Conservation (phyloP, 495 filamentous ascomycete species). For the Penicillium cataractarum region DNA sequence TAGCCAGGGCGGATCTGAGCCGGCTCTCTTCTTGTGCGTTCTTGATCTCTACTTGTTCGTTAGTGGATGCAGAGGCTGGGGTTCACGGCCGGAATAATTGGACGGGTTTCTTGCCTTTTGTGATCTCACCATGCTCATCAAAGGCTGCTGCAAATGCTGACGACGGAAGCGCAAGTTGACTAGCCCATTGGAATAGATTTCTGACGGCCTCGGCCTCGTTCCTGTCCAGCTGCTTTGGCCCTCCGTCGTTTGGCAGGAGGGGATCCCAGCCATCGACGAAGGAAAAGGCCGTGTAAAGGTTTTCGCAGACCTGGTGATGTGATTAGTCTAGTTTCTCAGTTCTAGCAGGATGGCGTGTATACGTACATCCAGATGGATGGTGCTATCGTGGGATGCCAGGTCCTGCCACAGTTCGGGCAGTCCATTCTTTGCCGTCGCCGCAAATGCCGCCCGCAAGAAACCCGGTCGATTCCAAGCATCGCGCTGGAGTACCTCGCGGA, state of each 20-base stretch:
- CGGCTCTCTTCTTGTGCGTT: slow-evolving; percentile 27
- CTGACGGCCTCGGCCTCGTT: slow-evolving; percentile 33
- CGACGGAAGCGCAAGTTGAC: slow-evolving; percentile 37
- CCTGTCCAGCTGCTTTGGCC: slow-evolving; percentile 19
- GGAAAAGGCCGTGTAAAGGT: slow-evolving; percentile 32
- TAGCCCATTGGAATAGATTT: slow-evolving; percentile 43
- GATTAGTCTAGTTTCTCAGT: slow-evolving; percentile 11
- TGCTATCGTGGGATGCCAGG: slow-evolving; percentile 30
- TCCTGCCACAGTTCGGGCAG: slow-evolving; percentile 38
- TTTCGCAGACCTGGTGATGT: slow-evolving; percentile 33
- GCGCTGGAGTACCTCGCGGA: slow-evolving; percentile 31
- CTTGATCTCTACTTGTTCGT: slow-evolving; percentile 18
- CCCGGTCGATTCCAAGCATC: slow-evolving; percentile 15
- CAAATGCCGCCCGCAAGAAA: neutral
- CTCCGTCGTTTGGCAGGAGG: slow-evolving; percentile 19
- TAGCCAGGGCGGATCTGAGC: slow-evolving; percentile 30
- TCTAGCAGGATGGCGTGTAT: neutral
- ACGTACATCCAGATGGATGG: slow-evolving; percentile 30
- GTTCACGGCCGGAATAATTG: neutral
- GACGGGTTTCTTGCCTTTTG: slow-evolving; percentile 13
- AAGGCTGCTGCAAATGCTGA: slow-evolving; percentile 35
- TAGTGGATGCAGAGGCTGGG: neutral
- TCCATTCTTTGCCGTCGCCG: slow-evolving; percentile 10
- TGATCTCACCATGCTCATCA: slow-evolving; percentile 33
- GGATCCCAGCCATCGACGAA: slow-evolving; percentile 29